These are phyloP conservation scores for Blastobotrys robertii DNA, from an alignment of 805 yeast genomes.

Conservation along the genomic window DNA sequence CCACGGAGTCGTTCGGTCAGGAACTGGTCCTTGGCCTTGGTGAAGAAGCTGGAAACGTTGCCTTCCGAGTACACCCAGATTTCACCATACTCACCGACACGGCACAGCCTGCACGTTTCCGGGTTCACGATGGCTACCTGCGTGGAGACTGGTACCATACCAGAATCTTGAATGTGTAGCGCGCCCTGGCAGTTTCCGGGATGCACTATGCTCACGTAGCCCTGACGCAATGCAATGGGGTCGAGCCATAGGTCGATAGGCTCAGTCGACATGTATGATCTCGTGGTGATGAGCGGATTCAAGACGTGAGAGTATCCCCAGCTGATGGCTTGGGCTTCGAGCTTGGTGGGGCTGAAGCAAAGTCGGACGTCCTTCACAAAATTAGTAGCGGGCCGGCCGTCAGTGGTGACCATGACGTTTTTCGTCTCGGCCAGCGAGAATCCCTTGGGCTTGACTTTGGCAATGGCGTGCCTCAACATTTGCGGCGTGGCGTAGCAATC, in stretches of 20 bases:
- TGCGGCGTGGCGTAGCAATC: constrained; percentile 80
- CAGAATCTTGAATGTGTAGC: constrained; percentile 81
- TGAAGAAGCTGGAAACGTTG: constrained; percentile 50
- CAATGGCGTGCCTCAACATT: constrained; percentile 67
- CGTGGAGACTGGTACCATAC: constrained; percentile 91
- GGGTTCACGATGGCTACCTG: constrained; percentile 94
- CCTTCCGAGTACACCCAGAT: constrained; percentile 94
- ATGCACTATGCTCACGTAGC: constrained; percentile 69
- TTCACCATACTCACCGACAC: constrained; percentile 90
- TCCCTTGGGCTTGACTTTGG: constrained; percentile 48
- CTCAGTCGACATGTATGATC: constrained; percentile 82
- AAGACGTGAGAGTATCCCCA: constrained; percentile 68
- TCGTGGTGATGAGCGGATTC: constrained; percentile 74
- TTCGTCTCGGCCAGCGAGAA: constrained; percentile 53
- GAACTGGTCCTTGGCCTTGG: constrained; percentile 41
- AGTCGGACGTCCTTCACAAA: constrained; percentile 46
- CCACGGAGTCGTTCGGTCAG: constrained; percentile 51
- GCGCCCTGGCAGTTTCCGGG: constrained; percentile 62
- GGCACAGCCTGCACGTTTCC: constrained; percentile 70
- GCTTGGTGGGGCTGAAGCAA: constrained; percentile 51
- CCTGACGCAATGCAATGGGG: constrained; percentile 82
- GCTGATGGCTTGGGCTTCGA: constrained; percentile 61
- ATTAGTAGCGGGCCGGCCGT: constrained; percentile 59
- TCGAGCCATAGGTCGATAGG: constrained; percentile 84
- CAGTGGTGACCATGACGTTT: constrained; percentile 77